Evolutionary conservation across 2,329 filamentous ascomycete genomes (phyloP), one percentile per base, ranked within the genome.

Genomic region (Fusarium sp.): DNA sequence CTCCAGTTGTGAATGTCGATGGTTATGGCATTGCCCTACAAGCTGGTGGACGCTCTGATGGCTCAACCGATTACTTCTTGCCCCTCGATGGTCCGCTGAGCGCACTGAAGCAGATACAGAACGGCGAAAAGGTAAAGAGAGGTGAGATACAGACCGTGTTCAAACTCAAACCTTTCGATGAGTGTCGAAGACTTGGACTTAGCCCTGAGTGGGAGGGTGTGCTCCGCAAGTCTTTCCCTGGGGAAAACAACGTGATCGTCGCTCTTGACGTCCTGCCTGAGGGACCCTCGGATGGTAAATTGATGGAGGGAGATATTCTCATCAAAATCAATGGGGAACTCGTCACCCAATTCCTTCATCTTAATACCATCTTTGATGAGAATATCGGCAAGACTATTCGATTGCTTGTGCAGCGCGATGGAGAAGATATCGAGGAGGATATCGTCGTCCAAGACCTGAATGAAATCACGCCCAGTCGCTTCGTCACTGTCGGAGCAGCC

Each of bases 71-170:
- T 78, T 99, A 98, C 79, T 98, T 99, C 79, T 83, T 99, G 4
- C 96, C 96, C 0, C 85, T 99, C 5, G 94, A 98, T 77, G 90
- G 96, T 51, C 96, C 96, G 0, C 80, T 94, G 40, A 89, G 96
- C 64, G 95, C 96, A 0, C 83, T 99, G 50, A 87, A 93, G 75
- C 96, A 94, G 75, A 90, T 99, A 0, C 93, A 92, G 75, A 85
- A 90, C 62, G 90, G 88, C n/a, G 86, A 89, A 67, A 87, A 86
- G 2, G 90, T 99, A 43, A 89, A 90, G 17, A 87, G 96, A 73
- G 96, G 96, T 39, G 97, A 96, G 19, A 97, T 99, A 41, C 96
- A 99, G 80, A 96, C 93, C 58, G 96, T 99, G 76, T 99, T 96
- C 86, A 86, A 98, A 45, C 87, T 99, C 58, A 97, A 98, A 78